These are phyloP conservation scores for Populus hybrid DNA, from an alignment of 441 rosid species.

Conservation along the genomic window DNA sequence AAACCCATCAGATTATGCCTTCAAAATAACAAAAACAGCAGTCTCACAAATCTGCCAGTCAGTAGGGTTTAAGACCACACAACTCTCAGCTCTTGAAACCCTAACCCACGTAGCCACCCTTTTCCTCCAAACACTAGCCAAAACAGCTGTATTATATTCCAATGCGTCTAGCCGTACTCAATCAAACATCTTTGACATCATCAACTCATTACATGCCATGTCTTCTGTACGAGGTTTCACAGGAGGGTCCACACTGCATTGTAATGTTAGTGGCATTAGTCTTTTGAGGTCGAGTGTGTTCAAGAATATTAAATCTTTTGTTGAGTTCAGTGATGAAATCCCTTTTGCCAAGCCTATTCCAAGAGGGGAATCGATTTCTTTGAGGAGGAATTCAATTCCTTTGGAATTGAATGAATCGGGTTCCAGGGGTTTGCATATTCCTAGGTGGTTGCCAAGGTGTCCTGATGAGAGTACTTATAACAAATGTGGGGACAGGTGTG, in stretches of 20 bases:
- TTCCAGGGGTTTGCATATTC: constrained; percentile 18
- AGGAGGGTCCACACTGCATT: constrained; percentile 39
- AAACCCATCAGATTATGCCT: constrained; percentile 30
- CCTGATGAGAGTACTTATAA: constrained; percentile 22
- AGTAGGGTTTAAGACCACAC: constrained; percentile 40
- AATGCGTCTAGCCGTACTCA: constrained; percentile 41
- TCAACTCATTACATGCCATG: constrained; percentile 44
- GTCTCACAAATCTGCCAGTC: constrained; percentile 59
- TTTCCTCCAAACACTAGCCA: constrained; percentile 41
- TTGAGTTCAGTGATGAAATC: constrained; percentile 32
- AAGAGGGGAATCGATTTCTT: background rate
- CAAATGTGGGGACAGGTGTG: background rate
- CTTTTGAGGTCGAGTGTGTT: constrained; percentile 30
- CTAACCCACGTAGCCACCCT: constrained; percentile 40
- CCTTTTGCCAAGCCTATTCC: constrained; percentile 59
- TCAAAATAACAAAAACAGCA: constrained; percentile 40
- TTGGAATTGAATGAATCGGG: background rate
- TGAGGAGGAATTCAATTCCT: background rate
- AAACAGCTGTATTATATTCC: constrained; percentile 33
- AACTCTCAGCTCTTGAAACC: constrained; percentile 39
- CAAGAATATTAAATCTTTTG: constrained; percentile 32
- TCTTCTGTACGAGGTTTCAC: constrained; percentile 31
- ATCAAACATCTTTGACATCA: constrained; percentile 47
- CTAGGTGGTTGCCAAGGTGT: constrained; percentile 38
- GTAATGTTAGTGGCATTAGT: background rate